Percentiles rank a stretch among this genome's conserved stretches.
These are phyloP conservation scores for Exophiala lecanii-corni DNA, from an alignment of 2,329 filamentous ascomycete genomes.

Conservation along the genomic window DNA sequence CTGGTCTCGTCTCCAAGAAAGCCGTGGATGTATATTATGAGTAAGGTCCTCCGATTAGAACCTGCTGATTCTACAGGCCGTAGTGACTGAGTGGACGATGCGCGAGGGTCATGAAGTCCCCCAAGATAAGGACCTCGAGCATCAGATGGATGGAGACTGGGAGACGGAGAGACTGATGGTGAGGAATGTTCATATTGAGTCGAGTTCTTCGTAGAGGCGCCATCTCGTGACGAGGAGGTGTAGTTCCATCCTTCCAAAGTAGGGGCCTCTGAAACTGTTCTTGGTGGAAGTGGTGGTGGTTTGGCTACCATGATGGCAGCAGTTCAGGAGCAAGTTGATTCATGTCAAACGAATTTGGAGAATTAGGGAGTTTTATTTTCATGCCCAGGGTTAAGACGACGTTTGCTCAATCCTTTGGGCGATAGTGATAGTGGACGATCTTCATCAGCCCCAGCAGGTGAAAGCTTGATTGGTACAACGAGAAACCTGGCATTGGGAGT, in stretches of 20 bases:
- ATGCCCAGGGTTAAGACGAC: no score
- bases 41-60: conserved; percentile 48
- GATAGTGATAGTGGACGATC: no score
- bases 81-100: conserved; percentile 31
- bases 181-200: conserved; percentile 2
- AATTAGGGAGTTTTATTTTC: no score
- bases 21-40: conserved; percentile 82
- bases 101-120: conserved; percentile 28
- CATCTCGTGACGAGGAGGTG: no score
- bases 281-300: conserved; percentile 13
- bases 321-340: neutral
- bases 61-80: conserved; percentile 29
- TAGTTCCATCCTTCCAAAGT: no score
- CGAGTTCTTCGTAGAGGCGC: neutral
- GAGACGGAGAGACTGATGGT: neutral
- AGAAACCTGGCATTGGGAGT: no score
- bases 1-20: conserved; percentile 86
- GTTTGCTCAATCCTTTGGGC: no score
- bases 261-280: neutral
- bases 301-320: conserved; percentile 13
- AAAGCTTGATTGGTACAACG: no score
- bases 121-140: conserved; percentile 4
- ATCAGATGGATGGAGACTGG: neutral
- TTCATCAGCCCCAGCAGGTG: no score
- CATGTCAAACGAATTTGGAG: no score